Evolutionary conservation across 2,329 filamentous ascomycete species (phyloP), one percentile per base, ranked within the genome.

Genomic region (Fusarium staphyleae): DNA sequence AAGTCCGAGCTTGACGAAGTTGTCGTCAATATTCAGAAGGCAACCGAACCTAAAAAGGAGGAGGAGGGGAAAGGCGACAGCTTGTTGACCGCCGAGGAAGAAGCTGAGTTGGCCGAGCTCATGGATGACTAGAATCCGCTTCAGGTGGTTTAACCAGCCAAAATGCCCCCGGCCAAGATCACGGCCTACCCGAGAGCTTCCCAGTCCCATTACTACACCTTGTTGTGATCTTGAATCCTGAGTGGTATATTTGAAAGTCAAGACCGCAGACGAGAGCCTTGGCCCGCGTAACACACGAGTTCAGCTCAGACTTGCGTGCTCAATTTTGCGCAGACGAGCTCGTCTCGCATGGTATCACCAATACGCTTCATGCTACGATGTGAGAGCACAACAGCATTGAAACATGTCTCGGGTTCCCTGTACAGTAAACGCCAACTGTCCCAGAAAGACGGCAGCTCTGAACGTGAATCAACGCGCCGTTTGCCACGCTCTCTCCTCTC

Each of bases 51-150:
- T 3, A 79, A 84, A 57, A 78, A 81, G 62, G 76, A 76, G 22
- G 72, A 77, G 36, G 76, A 77, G 50, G 73, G 78, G 52, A 69
- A 70, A 62, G 72, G 73, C 28, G 75, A 75, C 59, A 77, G 79
- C 32, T 55, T 87, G 68, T 77, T 97, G 74, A 96, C 92, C 5
- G 88, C 85, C 11, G 93, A 98, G 65, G 95, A 99, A 72, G 93
- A 98, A 73, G 88, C 89, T 4, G 95, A 98, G 73, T 78, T 99
- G 60, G 93, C 91, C 12, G 95, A 93, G 60, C 75, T 99, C 70
- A 90, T 99, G 90, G 91, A 87, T 57, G 87, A 90, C 58, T 81
- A 72, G 60, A 50, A 29, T 15, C 18, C 24, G 12, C 8, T 45
- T 15, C 5, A 33, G 48, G 29, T 46, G 46, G 32, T 24, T 24